A percentile compares a stretch with the other conserved stretches of the same genome.
phyloP scores from a whole-genome alignment of 768 basidiomycete species.

The Mycena rebaudengoi region DNA sequence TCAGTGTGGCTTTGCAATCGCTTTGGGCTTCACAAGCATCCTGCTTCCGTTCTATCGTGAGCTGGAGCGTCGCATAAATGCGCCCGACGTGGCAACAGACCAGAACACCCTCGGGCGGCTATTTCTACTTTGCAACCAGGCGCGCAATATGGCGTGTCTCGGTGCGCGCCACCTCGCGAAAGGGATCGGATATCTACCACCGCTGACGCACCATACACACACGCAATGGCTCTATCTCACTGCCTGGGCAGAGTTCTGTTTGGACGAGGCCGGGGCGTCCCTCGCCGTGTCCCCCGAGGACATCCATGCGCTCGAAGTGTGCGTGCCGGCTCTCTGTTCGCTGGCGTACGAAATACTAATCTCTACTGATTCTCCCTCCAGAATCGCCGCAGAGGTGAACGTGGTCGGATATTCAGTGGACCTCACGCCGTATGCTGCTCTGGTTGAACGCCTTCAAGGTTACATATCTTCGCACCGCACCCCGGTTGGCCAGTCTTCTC shows the following conservation, averaged over 20 bases:
- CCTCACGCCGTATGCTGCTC: too few relatives aligned
- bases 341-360: too few relatives aligned
- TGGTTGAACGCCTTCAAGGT: too few relatives aligned
- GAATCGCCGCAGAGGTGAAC: too few relatives aligned
- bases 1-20: background rate
- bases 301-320: background rate
- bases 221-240: background rate
- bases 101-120: background rate
- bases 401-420: too few relatives aligned
- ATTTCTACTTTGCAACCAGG: background rate
- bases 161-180: slow-evolving; percentile 1
- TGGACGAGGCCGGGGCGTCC: background rate
- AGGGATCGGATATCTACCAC: slow-evolving; percentile 1
- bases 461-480: too few relatives aligned
- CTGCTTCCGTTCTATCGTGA: slow-evolving; percentile 17
- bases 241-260: slow-evolving; percentile 16
- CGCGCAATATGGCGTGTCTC: background rate
- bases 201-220: slow-evolving; percentile 9
- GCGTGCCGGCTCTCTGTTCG: background rate
- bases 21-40: slow-evolving; percentile 1
- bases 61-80: slow-evolving; percentile 2
- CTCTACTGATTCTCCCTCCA: too few relatives aligned
- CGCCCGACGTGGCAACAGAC: background rate
- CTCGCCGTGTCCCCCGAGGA: background rate
- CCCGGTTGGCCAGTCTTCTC: too few relatives aligned